Evolutionary conservation across 23 red algal genomes (phyloP).

Genomic region (Gracilariopsis chorda): DNA sequence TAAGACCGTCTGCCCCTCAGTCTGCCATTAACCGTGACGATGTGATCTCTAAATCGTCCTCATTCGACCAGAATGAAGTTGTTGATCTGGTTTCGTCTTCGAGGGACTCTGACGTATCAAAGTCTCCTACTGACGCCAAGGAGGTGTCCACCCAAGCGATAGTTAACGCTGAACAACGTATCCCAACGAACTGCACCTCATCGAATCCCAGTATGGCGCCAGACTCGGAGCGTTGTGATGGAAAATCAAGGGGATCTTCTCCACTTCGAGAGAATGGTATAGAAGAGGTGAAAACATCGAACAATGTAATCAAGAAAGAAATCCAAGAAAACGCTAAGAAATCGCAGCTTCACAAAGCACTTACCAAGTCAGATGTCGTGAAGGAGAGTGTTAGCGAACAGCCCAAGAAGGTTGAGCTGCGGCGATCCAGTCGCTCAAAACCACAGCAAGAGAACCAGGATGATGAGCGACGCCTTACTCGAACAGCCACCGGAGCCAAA

Average conservation of each 20-base stretch:
- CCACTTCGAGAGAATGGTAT: neutral
- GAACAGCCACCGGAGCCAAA: slow-evolving; percentile 7
- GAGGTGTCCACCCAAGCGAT: neutral
- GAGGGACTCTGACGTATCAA: neutral
- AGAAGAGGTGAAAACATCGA: neutral
- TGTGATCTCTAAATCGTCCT: neutral
- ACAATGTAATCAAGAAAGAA: neutral
- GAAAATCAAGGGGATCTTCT: neutral
- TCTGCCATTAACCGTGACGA: neutral
- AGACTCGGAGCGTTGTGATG: too few species aligned
- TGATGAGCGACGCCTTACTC: slow-evolving; percentile 15
- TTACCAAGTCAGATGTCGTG: neutral
- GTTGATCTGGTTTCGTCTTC: neutral
- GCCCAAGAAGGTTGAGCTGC: slow-evolving; percentile 3
- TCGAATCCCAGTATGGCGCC: neutral
- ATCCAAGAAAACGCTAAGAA: neutral
- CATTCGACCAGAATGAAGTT: neutral
- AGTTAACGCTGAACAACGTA: too few species aligned
- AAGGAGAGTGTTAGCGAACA: neutral
- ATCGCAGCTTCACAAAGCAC: neutral
- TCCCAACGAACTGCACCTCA: neutral
- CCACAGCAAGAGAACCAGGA: neutral
- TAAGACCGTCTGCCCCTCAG: neutral
- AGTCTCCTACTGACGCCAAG: neutral
- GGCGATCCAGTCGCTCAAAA: neutral